Conservation (phyloP, 345 rosid genomes). For the Gossypium rotundifolium region DNA sequence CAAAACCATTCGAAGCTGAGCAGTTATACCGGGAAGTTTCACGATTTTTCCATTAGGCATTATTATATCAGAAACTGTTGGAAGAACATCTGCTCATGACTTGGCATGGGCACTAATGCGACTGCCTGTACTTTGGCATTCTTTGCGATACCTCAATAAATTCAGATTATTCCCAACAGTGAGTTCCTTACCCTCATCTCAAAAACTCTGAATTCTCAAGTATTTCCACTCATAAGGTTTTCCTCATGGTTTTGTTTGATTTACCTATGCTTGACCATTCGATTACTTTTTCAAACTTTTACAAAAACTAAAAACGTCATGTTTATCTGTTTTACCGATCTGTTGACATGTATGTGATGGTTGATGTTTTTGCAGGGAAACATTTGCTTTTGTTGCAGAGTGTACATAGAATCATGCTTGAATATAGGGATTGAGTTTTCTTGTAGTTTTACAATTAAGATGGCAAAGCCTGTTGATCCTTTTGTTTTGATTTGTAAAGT, state of each 20-base stretch:
- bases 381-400: slow-evolving; percentile 9
- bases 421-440: slow-evolving; percentile 10
- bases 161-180: slow-evolving; percentile 23
- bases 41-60: slow-evolving; percentile 40
- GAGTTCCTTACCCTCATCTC: slow-evolving; percentile 19
- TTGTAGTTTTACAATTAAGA: neutral
- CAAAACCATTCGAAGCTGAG: slow-evolving; percentile 92
- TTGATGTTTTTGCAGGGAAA: slow-evolving; percentile 21
- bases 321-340: neutral
- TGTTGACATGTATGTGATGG: slow-evolving; percentile 2
- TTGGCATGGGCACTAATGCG: slow-evolving; percentile 9
- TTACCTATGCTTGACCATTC: neutral
- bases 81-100: slow-evolving; percentile 11
- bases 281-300: neutral
- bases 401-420: slow-evolving; percentile 27
- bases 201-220: neutral
- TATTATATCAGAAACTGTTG: slow-evolving; percentile 14
- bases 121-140: slow-evolving; percentile 19
- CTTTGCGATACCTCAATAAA: slow-evolving; percentile 11
- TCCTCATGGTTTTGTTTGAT: neutral
- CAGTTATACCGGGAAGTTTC: slow-evolving; percentile 73
- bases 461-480: neutral
- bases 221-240: neutral
- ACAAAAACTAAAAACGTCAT: neutral
- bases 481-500: slow-evolving; percentile 19